Base-by-base conservation (phyloP, 805 yeast genomes). In the Jamesozyma hellenica region DNA sequence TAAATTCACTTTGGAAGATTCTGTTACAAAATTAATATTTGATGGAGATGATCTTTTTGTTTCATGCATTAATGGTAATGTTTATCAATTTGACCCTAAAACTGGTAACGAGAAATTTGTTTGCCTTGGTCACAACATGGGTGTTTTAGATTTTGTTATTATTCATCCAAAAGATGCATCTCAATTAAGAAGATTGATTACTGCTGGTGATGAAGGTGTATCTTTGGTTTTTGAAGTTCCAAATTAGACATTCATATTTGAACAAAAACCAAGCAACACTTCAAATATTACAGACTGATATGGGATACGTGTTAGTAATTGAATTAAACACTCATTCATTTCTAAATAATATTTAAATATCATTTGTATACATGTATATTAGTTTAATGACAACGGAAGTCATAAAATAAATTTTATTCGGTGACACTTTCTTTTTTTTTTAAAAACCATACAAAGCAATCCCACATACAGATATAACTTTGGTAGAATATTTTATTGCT, bases 161-260 rank as follows among this genome's bases (percentile, higher is more conserved):
- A 74, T 77, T 42, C 77, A 75, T 31, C 64, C 73, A 34, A 28
- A 42, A 25, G 48, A 47, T n/a, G 35, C 41, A 11, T 45, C 43
- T 36, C 47, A 38, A 21, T 42, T 40, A 18, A 70, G 72, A 38
- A 78, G 79, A 57, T 54, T 92, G 34, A 71, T 87, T 28, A 85
- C 96, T 16, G 98, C 96, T 12, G 96, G 96, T 47, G 98, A 92
- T 60, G 98, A 92, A 61, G 95, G 95, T 49, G 96, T 92, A 26
- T 76, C 94, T 11, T 67, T 90, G 47, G 74, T 90, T 10, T 87
- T 77, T 51, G 67, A 70, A 43, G 53, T 58, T 21, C 63, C 62
- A 43, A 55, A 53, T 35, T 55, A 44, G 42, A 15, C 15, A 1
- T 4, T 13, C 9, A 9, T 31, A 8, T n/a, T 4, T 29, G 11